A percentile compares a stretch with the other conserved stretches of the same genome.
Conservation (phyloP, 1,284 basidiomycete species). For the Peniophora sp. region DNA sequence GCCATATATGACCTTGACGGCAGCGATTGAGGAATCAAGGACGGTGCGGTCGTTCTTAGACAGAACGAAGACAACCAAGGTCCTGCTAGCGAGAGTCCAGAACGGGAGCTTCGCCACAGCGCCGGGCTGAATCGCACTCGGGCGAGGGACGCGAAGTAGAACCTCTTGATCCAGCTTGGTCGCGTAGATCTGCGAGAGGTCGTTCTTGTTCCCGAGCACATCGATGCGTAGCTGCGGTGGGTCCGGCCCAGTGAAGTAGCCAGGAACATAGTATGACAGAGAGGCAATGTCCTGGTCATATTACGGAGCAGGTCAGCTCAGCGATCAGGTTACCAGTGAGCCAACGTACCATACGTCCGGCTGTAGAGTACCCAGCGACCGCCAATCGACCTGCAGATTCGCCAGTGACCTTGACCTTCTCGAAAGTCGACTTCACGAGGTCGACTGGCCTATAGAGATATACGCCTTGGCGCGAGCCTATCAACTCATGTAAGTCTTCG, state of each 20-base stretch:
- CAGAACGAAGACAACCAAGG: neutral
- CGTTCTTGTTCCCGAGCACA: constrained; percentile 1
- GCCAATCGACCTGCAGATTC: constrained; percentile 21
- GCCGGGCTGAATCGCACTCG: constrained; percentile 14
- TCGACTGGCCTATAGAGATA: constrained; percentile 5
- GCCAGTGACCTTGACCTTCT: constrained; percentile 14
- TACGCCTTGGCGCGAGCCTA: constrained; percentile 9
- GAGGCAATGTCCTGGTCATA: constrained; percentile 21
- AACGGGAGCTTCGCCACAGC: constrained; percentile 16
- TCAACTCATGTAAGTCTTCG: too few species aligned
- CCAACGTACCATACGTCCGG: constrained; percentile 1
- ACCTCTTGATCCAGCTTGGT: constrained; percentile 19
- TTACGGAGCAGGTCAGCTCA: too few species aligned
- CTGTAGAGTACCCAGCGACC: constrained; percentile 10
- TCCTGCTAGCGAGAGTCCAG: neutral
- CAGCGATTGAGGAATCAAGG: neutral
- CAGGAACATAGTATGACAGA: constrained; percentile 25
- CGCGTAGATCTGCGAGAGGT: constrained; percentile 9
- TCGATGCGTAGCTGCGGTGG: constrained; percentile 13
- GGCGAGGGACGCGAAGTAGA: constrained; percentile 17
- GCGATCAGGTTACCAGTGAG: too few species aligned
- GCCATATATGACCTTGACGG: constrained; percentile 20
- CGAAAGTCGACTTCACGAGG: constrained; percentile 12
- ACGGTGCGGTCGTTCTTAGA: too few species aligned
- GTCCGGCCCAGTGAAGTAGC: constrained; percentile 19